Evolutionary conservation across 371 early-diverging fungal genomes (phyloP).

Genomic region (Mucor ambiguus): DNA sequence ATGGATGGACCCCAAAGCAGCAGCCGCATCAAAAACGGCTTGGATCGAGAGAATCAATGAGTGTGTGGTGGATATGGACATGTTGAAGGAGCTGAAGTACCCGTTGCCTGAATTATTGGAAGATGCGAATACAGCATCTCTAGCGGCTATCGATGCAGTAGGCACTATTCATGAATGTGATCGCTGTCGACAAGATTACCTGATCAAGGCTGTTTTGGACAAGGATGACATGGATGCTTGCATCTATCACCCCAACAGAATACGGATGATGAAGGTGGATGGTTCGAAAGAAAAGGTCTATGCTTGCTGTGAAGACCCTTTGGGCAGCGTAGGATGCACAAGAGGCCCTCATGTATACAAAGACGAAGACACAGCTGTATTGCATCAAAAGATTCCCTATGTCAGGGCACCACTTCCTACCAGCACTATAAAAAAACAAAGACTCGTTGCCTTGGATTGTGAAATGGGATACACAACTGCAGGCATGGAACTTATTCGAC

Average conservation of each 20-base stretch:
- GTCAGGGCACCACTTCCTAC: constrained; percentile 26
- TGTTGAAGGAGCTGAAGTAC: constrained; percentile 35
- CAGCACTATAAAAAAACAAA: neutral
- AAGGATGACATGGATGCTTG: constrained; percentile 40
- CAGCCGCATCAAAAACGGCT: neutral
- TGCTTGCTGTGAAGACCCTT: constrained; percentile 49
- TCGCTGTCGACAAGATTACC: constrained; percentile 50
- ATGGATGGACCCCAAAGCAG: constrained; percentile 40
- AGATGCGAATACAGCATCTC: constrained; percentile 1
- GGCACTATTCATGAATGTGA: constrained; percentile 43
- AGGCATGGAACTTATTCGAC: constrained; percentile 61
- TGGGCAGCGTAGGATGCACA: constrained; percentile 50
- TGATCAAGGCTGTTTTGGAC: constrained; percentile 39
- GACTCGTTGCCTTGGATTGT: constrained; percentile 49
- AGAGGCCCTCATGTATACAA: constrained; percentile 58
- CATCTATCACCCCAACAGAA: constrained; percentile 42
- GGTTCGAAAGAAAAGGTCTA: constrained; percentile 50
- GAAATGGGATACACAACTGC: constrained; percentile 57
- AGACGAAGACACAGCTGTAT: constrained; percentile 23
- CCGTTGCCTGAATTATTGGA: constrained; percentile 34
- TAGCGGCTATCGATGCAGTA: neutral
- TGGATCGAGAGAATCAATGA: constrained; percentile 17
- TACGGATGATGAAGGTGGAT: constrained; percentile 30
- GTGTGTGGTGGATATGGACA: constrained; percentile 29
- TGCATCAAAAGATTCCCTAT: constrained; percentile 54